Base-by-base conservation (phyloP, 768 basidiomycete species). In the Leccinellum luteum region DNA sequence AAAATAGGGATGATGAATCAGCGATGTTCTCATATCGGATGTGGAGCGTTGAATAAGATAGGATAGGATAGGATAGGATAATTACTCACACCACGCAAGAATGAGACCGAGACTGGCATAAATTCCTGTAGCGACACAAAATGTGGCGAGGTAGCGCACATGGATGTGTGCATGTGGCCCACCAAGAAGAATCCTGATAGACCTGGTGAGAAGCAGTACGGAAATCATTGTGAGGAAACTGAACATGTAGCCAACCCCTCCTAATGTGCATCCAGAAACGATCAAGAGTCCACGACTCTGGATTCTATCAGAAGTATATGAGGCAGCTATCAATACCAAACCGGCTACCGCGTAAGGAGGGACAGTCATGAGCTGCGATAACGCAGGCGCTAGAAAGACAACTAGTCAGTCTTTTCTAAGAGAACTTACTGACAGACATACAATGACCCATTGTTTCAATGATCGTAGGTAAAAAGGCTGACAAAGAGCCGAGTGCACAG, bases 401-500 rank as follows among this genome's bases (percentile, higher is more conserved):
- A 30, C n/a, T 7, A 12, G 21, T 61, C 35, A 54, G 35, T 21
- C 13, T 5, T 30, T 23, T 17, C 21, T 4, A 23, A 25, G 7
- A 15, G 47, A 21, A 38, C 13, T n/a, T 9, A 4, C 3, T 0
- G 21, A 10, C n/a, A 30, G 48, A 62, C 77, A 27, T 61, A 81
- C 79, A 75, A 64, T 73, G 74, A 8, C 78, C 79, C 66, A 81
- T 79, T 0, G 79, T 81, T 58, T 71, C 74, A 28, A 84, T 80
- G 62, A 84, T 82, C 0, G 81, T 83, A 2, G 82, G 82, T 21
- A 84, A 68, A 69, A 84, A 84, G 1, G 82, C 79, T 3, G 78
- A 77, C 8, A 79, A 73, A 7, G 82, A 81, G 17, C 79, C 77
- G 0, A 81, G 71, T 12, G 82, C 79, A 52, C 74, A 75, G 59